phyloP scores from a whole-genome alignment of 108 stramenopile genomes.

The Nannochloropsis gaditana region DNA sequence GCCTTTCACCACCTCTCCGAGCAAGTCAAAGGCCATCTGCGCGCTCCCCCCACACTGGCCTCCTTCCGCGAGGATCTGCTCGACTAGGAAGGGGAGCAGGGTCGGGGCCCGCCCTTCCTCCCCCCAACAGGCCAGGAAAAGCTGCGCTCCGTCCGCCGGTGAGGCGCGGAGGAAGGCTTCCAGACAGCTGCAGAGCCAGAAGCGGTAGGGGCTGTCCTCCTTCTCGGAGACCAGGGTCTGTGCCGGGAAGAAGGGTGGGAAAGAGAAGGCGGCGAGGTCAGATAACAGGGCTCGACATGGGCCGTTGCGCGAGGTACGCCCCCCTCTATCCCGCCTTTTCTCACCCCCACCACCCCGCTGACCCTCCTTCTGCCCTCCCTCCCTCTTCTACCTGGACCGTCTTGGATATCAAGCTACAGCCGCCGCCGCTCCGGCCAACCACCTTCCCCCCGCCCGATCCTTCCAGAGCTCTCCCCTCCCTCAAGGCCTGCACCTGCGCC shows the following conservation, averaged over 20 bases:
- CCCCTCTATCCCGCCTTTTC: background rate
- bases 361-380: background rate
- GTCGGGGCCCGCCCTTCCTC: conserved; percentile 34
- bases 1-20: conserved; percentile 76
- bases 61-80: conserved; percentile 56
- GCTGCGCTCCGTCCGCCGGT: conserved; percentile 28
- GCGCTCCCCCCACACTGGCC: conserved; percentile 66
- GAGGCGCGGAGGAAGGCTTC: conserved; percentile 77
- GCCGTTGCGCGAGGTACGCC: background rate
- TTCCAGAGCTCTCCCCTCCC: background rate
- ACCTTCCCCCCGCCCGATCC: background rate
- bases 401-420: background rate
- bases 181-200: conserved; percentile 78
- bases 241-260: conserved; percentile 60
- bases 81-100: conserved; percentile 59
- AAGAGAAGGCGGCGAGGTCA: background rate
- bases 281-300: background rate
- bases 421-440: background rate
- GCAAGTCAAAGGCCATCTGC: conserved; percentile 77
- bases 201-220: conserved; percentile 70
- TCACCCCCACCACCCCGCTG: background rate
- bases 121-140: background rate
- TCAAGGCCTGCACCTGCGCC: background rate
- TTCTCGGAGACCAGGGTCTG: conserved; percentile 61
- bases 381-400: background rate